phyloP scores from a whole-genome alignment of 306 rosid genomes.

The Luffa acutangula region DNA sequence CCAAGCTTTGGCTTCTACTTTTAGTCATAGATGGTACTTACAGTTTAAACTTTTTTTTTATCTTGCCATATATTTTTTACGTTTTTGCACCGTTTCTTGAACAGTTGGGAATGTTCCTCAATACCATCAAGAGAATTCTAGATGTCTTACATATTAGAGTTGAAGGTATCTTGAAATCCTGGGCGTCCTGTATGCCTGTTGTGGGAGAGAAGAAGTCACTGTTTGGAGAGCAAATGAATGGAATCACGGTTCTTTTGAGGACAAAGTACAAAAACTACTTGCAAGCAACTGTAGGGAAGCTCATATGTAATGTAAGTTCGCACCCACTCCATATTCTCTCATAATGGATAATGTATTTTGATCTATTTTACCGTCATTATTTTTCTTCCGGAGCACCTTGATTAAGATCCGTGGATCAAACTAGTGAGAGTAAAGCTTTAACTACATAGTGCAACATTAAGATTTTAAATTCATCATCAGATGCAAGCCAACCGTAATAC shows the following conservation, averaged over 20 bases:
- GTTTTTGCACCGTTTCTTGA: constrained; percentile 7
- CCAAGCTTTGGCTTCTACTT: not conserved
- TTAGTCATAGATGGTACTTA: not conserved
- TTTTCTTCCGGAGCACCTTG: not conserved
- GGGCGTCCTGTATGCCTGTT: constrained; percentile 78
- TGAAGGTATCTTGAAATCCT: constrained; percentile 81
- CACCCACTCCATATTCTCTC: not conserved
- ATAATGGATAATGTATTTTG: not conserved
- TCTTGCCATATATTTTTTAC: constrained; percentile 4
- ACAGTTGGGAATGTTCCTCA: constrained; percentile 81
- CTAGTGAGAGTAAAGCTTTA: not conserved
- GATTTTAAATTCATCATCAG: constrained; percentile 25
- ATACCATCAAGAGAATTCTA: constrained; percentile 89
- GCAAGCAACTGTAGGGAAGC: constrained; percentile 90
- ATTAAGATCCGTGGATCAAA: not conserved
- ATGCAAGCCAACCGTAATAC: constrained; percentile 67
- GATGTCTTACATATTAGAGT: constrained; percentile 86
- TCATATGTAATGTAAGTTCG: constrained; percentile 67
- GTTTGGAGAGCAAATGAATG: constrained; percentile 90
- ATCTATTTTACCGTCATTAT: not conserved
- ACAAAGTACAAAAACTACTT: constrained; percentile 87
- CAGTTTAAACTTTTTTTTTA: not conserved
- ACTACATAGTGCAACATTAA: not conserved
- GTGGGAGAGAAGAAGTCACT: constrained; percentile 65
- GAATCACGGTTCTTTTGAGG: constrained; percentile 72